phyloP scores from a whole-genome alignment of 768 basidiomycete genomes.

The Scleroderma bovista region DNA sequence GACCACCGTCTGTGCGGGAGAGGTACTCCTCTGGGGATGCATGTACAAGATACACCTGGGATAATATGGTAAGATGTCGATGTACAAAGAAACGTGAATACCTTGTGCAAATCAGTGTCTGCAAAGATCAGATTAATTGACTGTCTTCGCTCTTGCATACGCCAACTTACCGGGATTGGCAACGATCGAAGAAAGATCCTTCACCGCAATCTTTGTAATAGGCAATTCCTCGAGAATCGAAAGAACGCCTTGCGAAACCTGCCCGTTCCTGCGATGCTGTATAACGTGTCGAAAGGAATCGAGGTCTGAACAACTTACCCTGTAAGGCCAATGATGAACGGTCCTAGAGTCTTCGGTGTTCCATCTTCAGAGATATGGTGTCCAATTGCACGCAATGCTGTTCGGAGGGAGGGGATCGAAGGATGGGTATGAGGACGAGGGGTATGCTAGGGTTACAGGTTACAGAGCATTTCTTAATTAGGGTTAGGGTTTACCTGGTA shows the following conservation, averaged over 20 bases:
- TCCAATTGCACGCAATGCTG: slow-evolving; percentile 53
- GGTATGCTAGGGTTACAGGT: slow-evolving; percentile 45
- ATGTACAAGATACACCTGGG: slow-evolving; percentile 73
- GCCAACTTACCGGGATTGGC: slow-evolving; percentile 41
- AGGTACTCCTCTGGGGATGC: slow-evolving; percentile 68
- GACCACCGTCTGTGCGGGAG: slow-evolving; percentile 44
- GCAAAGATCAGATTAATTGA: not conserved
- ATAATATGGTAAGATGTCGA: not conserved
- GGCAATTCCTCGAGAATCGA: slow-evolving; percentile 71
- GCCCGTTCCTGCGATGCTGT: slow-evolving; percentile 52
- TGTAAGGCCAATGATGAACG: slow-evolving; percentile 76
- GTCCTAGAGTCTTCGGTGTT: slow-evolving; percentile 60
- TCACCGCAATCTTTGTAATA: slow-evolving; percentile 47
- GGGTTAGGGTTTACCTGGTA: not conserved
- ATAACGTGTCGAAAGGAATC: not conserved
- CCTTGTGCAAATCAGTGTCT: slow-evolving; percentile 60
- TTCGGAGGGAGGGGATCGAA: slow-evolving; percentile 47
- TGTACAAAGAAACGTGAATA: slow-evolving; percentile 13
- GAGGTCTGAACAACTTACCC: slow-evolving; percentile 44
- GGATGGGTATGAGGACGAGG: slow-evolving; percentile 76
- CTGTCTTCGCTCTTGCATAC: not conserved
- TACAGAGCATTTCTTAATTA: not conserved
- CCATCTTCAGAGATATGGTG: slow-evolving; percentile 48
- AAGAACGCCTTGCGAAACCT: slow-evolving; percentile 74
- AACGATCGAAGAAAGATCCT: slow-evolving; percentile 55